Evolutionary conservation across 2,329 filamentous ascomycete genomes (phyloP), one percentile per base, ranked within the genome.

Genomic region (Phyllosticta ampelicida): DNA sequence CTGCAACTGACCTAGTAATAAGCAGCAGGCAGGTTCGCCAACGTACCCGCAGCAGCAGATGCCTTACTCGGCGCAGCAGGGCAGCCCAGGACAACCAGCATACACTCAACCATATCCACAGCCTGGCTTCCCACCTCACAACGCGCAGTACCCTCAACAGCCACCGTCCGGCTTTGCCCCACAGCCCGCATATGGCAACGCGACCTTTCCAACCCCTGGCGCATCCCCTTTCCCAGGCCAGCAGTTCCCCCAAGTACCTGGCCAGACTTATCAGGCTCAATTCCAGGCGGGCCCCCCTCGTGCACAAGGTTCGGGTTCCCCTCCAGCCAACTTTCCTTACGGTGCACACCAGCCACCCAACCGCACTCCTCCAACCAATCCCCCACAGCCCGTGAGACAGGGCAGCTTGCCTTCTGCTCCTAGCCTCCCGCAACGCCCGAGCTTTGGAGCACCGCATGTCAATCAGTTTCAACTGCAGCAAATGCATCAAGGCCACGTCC

Each of bases 361-460:
- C 53, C 74, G 79, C 63, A 59, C 64, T 63, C 62, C 68, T 65
- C 29, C 66, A 63, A 28, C 50, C 49, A 66, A 65, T 26, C 59
- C 62, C 11, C 64, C 64, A n/a, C 59, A 63, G n/a, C 64, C 63
- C 20, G 65, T 65, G 20, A 66, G 69, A 62, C 78, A 80, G 55
- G 78, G 76, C 60, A 81, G 78, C 65, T 70, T 82, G 53, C 80
- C 80, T n/a, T 67, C 74, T 53, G 77, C 78, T 13, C 76, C 80
- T 20, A 80, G 81, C 58, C 75, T 86, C 50, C 83, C 83, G 3
- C 80, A 84, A 62, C 77, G 83, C 55, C 83, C 83, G 16, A 74
- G 77, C 10, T 82, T 85, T 65, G 77, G 75, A 61, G 77, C 78
- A 16, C 78, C 79, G 26, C 73, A 74, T 58, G 73, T 80, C 60